Evolutionary conservation across 1,284 basidiomycete genomes (phyloP).

Genomic region (Mycena sp.): DNA sequence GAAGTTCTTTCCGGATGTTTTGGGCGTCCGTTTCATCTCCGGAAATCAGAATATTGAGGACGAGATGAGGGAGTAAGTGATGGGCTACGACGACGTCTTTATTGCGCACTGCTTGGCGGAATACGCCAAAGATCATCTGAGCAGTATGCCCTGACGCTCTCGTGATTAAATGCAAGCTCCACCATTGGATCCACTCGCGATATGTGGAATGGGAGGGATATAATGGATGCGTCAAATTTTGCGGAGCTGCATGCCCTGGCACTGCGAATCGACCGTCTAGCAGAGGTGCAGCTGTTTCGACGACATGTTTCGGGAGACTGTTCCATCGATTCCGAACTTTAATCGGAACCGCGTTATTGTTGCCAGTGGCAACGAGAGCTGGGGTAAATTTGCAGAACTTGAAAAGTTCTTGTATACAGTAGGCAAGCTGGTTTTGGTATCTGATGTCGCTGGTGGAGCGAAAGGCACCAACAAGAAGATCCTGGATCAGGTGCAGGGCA

Average conservation of each 20-base stretch:
- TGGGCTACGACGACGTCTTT: slow-evolving; percentile 94
- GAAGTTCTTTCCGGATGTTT: slow-evolving; percentile 81
- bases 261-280: slow-evolving; percentile 78
- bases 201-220: slow-evolving; percentile 85
- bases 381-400: slow-evolving; percentile 89
- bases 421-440: slow-evolving; percentile 92
- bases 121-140: slow-evolving; percentile 79
- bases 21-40: slow-evolving; percentile 71
- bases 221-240: slow-evolving; percentile 67
- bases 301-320: slow-evolving; percentile 81
- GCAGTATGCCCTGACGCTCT: slow-evolving; percentile 67
- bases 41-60: slow-evolving; percentile 87
- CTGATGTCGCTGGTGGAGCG: slow-evolving; percentile 93
- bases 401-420: slow-evolving; percentile 92
- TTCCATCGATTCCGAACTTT: slow-evolving; percentile 83
- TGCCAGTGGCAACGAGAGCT: slow-evolving; percentile 66
- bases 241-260: slow-evolving; percentile 42
- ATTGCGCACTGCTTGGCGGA: slow-evolving; percentile 83
- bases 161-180: slow-evolving; percentile 89
- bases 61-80: slow-evolving; percentile 91
- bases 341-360: slow-evolving; percentile 62
- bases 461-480: slow-evolving; percentile 93
- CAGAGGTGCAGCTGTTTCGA: slow-evolving; percentile 92
- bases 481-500: slow-evolving; percentile 86
- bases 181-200: slow-evolving; percentile 95